These are phyloP conservation scores for Rheum nobile DNA, from an alignment of 148 eudicot genomes.

Conservation along the genomic window DNA sequence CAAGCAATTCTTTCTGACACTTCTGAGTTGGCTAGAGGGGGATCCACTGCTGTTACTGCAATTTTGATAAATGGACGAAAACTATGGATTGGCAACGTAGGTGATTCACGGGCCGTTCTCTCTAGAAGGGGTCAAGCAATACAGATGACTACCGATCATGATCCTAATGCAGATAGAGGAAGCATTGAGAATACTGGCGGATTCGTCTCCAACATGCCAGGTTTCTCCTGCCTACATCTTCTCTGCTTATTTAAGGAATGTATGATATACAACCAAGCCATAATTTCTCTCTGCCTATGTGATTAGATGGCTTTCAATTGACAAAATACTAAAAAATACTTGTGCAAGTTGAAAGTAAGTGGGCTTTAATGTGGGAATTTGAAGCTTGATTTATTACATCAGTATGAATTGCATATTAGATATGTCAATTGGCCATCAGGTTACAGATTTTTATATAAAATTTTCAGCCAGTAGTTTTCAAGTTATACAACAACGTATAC, in stretches of 20 bases:
- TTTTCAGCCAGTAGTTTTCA: neutral
- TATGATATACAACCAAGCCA: neutral
- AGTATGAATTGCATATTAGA: neutral
- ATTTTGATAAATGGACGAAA: conserved; percentile 39
- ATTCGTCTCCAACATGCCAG: conserved; percentile 55
- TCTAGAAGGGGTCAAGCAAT: conserved; percentile 41
- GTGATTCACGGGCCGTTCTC: conserved; percentile 52
- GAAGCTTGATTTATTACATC: neutral
- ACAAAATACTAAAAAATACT: neutral
- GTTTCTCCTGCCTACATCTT: conserved; percentile 8
- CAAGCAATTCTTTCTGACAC: conserved; percentile 32
- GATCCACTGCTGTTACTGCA: conserved; percentile 62
- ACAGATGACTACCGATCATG: conserved; percentile 49
- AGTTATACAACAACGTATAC: neutral
- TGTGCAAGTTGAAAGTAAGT: neutral
- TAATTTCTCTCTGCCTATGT: neutral
- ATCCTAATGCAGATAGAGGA: conserved; percentile 34
- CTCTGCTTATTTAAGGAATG: neutral
- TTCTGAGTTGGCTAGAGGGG: conserved; percentile 39
- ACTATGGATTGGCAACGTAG: conserved; percentile 49
- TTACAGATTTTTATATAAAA: neutral
- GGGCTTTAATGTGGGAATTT: neutral
- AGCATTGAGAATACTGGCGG: conserved; percentile 52
- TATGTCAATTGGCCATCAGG: neutral
- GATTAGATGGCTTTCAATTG: neutral